Percentiles rank a stretch among this genome's conserved stretches.
These are phyloP conservation scores for Globisporangium iwayamae DNA, from an alignment of 352 stramenopile species.

Conservation along the genomic window DNA sequence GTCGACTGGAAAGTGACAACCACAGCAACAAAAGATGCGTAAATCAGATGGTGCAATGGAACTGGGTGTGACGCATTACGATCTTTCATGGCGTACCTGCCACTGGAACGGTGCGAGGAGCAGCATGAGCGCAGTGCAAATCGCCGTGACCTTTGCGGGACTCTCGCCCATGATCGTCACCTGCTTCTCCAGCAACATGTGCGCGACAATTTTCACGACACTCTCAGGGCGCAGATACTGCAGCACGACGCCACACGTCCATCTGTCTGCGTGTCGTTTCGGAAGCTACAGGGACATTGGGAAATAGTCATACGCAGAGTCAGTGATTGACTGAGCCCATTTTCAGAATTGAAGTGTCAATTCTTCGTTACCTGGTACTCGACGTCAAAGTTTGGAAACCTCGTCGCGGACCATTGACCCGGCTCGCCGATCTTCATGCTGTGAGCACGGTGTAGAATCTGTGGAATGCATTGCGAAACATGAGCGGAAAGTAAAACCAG, in stretches of 20 bases:
- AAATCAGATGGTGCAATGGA: neutral
- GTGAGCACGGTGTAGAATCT: conserved; percentile 69
- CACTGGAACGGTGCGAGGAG: conserved; percentile 81
- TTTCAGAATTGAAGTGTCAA: neutral
- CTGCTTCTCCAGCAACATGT: conserved; percentile 78
- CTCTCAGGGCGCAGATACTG: conserved; percentile 52
- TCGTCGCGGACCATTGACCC: conserved; percentile 54
- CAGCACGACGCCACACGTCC: conserved; percentile 65
- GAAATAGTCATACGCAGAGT: neutral
- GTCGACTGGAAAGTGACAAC: conserved; percentile 44
- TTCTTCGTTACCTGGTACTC: conserved; percentile 57
- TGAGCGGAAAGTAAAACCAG: neutral
- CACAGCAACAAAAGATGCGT: neutral
- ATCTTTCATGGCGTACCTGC: conserved; percentile 31
- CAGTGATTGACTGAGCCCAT: neutral
- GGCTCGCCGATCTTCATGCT: conserved; percentile 65
- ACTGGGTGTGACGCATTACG: neutral
- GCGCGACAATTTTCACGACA: conserved; percentile 65
- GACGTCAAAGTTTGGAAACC: conserved; percentile 55
- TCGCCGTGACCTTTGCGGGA: conserved; percentile 57
- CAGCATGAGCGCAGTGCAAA: conserved; percentile 67
- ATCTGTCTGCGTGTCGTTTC: conserved; percentile 65
- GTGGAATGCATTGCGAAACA: conserved; percentile 8
- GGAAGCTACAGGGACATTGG: conserved; percentile 33
- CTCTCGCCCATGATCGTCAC: conserved; percentile 74